Percentiles rank a stretch among this genome's conserved stretches.
Evolutionary conservation across 2,329 filamentous ascomycete genomes (phyloP).

Genomic region (Trichothecium sympodiale): DNA sequence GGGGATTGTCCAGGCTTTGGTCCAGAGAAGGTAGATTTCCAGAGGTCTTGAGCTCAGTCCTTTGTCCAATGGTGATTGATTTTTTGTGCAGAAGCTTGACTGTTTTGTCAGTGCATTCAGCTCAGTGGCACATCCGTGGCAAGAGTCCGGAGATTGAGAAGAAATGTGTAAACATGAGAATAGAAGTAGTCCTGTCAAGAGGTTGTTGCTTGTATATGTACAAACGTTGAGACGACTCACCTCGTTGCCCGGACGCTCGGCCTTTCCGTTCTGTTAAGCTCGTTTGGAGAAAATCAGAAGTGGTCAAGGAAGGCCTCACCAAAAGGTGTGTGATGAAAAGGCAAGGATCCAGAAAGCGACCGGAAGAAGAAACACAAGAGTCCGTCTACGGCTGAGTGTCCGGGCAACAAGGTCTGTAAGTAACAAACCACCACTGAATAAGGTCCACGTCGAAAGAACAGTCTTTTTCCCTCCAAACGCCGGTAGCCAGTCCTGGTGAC

Average conservation of each 20-base stretch:
- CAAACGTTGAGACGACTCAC: conserved; percentile 38
- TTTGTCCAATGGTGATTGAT: no score
- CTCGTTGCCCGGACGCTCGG: conserved; percentile 38
- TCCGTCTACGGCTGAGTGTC: conserved; percentile 13
- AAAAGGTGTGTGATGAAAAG: conserved; percentile 9
- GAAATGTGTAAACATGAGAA: conserved; percentile 3
- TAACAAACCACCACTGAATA: conserved; percentile 11
- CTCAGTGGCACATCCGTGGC: background rate
- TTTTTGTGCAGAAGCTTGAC: no score
- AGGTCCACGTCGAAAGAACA: conserved; percentile 11
- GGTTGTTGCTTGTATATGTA: conserved; percentile 37
- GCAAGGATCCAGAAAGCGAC: conserved; percentile 11
- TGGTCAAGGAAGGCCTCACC: conserved; percentile 7
- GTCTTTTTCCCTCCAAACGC: conserved; percentile 20
- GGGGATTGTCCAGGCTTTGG: no score
- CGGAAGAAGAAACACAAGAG: conserved; percentile 17
- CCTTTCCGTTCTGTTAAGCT: conserved; percentile 19
- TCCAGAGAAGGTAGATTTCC: no score
- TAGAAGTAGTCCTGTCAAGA: conserved; percentile 22
- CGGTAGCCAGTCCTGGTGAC: conserved; percentile 6
- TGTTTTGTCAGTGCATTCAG: background rate
- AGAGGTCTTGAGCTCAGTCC: no score
- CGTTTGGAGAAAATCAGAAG: background rate
- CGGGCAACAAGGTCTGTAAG: conserved; percentile 2
- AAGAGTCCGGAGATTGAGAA: conserved; percentile 1